Percentiles rank a stretch among this genome's conserved stretches.
These are phyloP conservation scores for Kazachstania psychrophila DNA, from an alignment of 805 yeast species.

Conservation along the genomic window DNA sequence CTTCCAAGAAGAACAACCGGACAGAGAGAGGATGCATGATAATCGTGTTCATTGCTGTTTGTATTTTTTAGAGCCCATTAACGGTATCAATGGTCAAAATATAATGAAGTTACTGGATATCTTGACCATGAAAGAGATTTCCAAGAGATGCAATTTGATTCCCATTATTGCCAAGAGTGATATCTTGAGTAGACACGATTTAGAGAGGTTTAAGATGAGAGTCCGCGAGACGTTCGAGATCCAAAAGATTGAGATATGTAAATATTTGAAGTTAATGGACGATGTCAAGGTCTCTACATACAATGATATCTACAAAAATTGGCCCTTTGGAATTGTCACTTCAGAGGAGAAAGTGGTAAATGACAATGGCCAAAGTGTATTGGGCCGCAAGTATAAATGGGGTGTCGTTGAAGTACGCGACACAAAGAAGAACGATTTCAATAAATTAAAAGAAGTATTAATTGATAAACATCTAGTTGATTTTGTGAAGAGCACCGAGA, in stretches of 20 bases:
- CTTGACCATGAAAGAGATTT: slow-evolving; percentile 59
- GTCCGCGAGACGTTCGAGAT: slow-evolving; percentile 42
- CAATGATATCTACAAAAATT: slow-evolving; percentile 32
- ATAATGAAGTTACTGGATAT: slow-evolving; percentile 55
- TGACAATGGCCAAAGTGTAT: slow-evolving; percentile 40
- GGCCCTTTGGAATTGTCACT: slow-evolving; percentile 69
- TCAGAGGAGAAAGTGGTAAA: slow-evolving; percentile 43
- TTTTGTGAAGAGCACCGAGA: slow-evolving; percentile 63
- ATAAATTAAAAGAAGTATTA: slow-evolving; percentile 51
- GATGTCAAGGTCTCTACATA: slow-evolving; percentile 25
- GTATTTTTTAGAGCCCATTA: slow-evolving; percentile 61
- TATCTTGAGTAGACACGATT: slow-evolving; percentile 46
- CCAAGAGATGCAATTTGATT: slow-evolving; percentile 65
- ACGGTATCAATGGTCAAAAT: slow-evolving; percentile 39
- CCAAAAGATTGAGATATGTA: slow-evolving; percentile 52
- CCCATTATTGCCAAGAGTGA: slow-evolving; percentile 82
- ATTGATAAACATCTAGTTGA: slow-evolving; percentile 69
- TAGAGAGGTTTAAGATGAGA: slow-evolving; percentile 43
- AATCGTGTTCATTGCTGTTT: slow-evolving; percentile 76
- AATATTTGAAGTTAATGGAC: slow-evolving; percentile 33
- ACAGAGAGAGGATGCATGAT: slow-evolving; percentile 45
- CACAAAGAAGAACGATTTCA: slow-evolving; percentile 67
- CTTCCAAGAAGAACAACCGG: slow-evolving; percentile 73
- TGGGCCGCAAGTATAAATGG: slow-evolving; percentile 79
- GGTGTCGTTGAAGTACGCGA: slow-evolving; percentile 81